These are phyloP conservation scores for Endocladia muricata DNA, from an alignment of 31 red algal species.

Conservation along the genomic window DNA sequence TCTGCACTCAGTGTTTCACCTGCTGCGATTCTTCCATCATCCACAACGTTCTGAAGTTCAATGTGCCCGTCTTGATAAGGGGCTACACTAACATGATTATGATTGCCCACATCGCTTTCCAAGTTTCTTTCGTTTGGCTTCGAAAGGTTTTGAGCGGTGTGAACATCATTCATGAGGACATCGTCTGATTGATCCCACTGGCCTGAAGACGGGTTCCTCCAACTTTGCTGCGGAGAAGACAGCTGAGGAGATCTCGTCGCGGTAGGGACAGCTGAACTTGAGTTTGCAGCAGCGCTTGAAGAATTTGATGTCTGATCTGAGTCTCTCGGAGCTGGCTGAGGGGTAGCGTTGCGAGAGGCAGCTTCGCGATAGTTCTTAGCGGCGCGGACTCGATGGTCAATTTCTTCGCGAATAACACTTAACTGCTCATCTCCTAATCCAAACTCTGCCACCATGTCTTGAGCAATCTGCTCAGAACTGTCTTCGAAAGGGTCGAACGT, in stretches of 20 bases:
- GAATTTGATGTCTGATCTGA: constrained; percentile 28
- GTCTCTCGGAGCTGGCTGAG: constrained; percentile 17
- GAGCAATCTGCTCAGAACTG: constrained; percentile 73
- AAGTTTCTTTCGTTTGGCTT: too few relatives aligned
- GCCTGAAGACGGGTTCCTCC: too few relatives aligned
- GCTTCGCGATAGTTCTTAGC: constrained; percentile 52
- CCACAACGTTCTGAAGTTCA: too few relatives aligned
- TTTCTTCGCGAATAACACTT: constrained; percentile 77
- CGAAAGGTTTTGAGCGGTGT: too few relatives aligned
- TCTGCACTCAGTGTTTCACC: too few relatives aligned
- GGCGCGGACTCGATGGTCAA: constrained; percentile 72
- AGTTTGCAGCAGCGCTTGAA: constrained; percentile 31
- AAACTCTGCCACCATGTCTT: constrained; percentile 96
- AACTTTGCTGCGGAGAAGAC: background rate
- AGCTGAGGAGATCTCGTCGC: constrained; percentile 1
- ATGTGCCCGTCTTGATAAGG: too few relatives aligned
- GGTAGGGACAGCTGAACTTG: constrained; percentile 22
- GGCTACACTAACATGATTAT: too few relatives aligned
- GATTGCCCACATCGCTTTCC: too few relatives aligned
- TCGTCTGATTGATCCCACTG: too few relatives aligned
- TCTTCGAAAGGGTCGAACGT: constrained; percentile 91
- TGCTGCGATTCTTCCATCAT: too few relatives aligned
- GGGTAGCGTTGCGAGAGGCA: constrained; percentile 54
- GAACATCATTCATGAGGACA: too few relatives aligned
- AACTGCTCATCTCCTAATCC: constrained; percentile 63